Evolutionary conservation across 352 stramenopile genomes (phyloP).

Genomic region (Pythium periplocum): DNA sequence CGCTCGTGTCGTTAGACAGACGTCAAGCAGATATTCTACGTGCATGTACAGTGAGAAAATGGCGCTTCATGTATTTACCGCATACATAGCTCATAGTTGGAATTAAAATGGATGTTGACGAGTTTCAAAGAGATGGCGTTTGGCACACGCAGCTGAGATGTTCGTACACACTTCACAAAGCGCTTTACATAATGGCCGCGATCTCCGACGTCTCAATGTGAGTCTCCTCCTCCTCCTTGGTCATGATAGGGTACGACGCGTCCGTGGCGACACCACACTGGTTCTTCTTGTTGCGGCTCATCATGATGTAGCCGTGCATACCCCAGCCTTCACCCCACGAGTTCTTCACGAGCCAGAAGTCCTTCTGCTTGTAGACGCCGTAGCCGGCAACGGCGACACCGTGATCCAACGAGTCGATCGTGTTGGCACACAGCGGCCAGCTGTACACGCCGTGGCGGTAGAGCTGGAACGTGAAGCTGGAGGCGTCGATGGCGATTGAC

Average conservation of each 20-base stretch:
- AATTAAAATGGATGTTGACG: no score
- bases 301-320: slow-evolving; percentile 85
- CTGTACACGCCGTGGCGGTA: slow-evolving; percentile 70
- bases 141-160: no score
- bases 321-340: slow-evolving; percentile 89
- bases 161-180: background rate
- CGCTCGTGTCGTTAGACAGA: no score
- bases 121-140: no score
- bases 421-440: slow-evolving; percentile 31
- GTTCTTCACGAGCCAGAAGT: slow-evolving; percentile 96
- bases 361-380: slow-evolving; percentile 79
- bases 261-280: slow-evolving; percentile 93
- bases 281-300: slow-evolving; percentile 80
- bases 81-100: no score
- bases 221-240: slow-evolving; percentile 14
- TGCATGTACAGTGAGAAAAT: no score
- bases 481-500: slow-evolving; percentile 85
- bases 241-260: slow-evolving; percentile 65
- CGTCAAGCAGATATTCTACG: no score
- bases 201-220: slow-evolving; percentile 7
- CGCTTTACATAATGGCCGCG: slow-evolving; percentile 12
- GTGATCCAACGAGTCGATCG: slow-evolving; percentile 86
- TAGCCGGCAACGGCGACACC: slow-evolving; percentile 93
- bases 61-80: no score
- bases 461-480: slow-evolving; percentile 76